Percentiles rank a stretch among this genome's conserved stretches.
These are phyloP conservation scores for Exophiala bonariae DNA, from an alignment of 2,329 filamentous ascomycete species.

Conservation along the genomic window DNA sequence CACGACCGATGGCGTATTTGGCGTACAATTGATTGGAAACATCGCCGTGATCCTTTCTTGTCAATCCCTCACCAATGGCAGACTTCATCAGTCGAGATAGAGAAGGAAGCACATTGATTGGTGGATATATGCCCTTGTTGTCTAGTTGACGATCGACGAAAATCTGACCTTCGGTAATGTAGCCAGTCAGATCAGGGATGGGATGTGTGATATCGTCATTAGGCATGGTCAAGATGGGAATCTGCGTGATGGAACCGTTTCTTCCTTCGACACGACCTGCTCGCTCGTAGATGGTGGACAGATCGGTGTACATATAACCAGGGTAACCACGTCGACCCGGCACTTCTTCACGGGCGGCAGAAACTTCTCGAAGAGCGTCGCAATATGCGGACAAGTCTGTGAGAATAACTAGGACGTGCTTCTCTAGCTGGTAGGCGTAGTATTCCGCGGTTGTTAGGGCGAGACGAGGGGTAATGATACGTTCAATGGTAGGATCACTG, in stretches of 20 bases:
- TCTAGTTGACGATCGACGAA: slow-evolving; percentile 90
- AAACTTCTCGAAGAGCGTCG: slow-evolving; percentile 97
- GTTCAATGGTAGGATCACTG: slow-evolving; percentile 98
- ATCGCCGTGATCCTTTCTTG: slow-evolving; percentile 93
- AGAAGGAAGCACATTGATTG: slow-evolving; percentile 97
- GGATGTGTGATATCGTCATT: slow-evolving; percentile 99
- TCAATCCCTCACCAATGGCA: slow-evolving; percentile 96
- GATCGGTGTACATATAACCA: slow-evolving; percentile 99
- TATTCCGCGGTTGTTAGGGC: slow-evolving; percentile 98
- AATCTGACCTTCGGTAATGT: slow-evolving; percentile 98
- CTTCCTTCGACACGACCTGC: slow-evolving; percentile 95
- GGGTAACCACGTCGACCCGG: slow-evolving; percentile 98
- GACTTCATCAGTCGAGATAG: slow-evolving; percentile 99
- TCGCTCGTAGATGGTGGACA: slow-evolving; percentile 99
- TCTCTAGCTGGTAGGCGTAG: slow-evolving; percentile 99
- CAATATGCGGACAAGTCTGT: slow-evolving; percentile 98
- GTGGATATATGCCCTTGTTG: slow-evolving; percentile 98
- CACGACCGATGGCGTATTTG: slow-evolving; percentile 98
- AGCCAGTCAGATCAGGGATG: slow-evolving; percentile 97
- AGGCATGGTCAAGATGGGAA: slow-evolving; percentile 98
- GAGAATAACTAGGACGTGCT: slow-evolving; percentile 98
- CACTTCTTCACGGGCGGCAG: slow-evolving; percentile 96
- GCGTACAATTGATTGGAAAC: slow-evolving; percentile 99
- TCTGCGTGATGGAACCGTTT: slow-evolving; percentile 98
- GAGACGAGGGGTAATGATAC: slow-evolving; percentile 98